Percentiles rank a stretch among this genome's conserved stretches.
Evolutionary conservation across 139 green algal species (phyloP).

Genomic region (Chlorella sp.): DNA sequence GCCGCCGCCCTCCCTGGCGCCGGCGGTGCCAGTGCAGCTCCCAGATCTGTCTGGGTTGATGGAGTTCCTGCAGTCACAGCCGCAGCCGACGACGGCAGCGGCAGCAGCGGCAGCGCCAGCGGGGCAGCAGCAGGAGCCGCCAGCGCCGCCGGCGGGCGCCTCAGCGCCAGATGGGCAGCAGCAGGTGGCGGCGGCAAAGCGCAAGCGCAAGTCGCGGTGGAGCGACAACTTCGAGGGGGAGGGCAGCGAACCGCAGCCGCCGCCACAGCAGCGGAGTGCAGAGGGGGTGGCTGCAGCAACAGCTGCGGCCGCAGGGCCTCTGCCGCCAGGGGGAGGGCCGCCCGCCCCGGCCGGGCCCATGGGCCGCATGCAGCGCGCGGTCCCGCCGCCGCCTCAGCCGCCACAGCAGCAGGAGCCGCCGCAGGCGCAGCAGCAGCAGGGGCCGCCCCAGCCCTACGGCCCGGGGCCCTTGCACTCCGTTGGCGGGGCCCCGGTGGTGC

Average conservation of each 20-base stretch:
- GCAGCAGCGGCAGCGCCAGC: not conserved
- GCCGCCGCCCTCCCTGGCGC: not conserved
- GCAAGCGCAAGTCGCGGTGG: not conserved
- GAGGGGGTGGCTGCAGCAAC: not conserved
- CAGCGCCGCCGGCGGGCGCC: too few relatives aligned
- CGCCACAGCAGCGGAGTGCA: not conserved
- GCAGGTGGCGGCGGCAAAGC: not conserved
- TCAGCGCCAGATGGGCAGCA: not conserved
- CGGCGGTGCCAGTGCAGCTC: not conserved
- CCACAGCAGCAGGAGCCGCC: not conserved
- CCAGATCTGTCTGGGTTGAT: not conserved
- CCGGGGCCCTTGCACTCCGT: too few relatives aligned
- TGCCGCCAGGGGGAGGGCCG: too few relatives aligned
- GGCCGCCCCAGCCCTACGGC: too few relatives aligned
- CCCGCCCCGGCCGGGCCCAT: not conserved
- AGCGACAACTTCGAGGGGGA: not conserved
- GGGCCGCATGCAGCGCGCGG: not conserved
- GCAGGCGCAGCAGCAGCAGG: not conserved
- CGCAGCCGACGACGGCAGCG: not conserved
- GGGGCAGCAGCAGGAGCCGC: conserved; percentile 13
- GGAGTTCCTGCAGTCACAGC: not conserved
- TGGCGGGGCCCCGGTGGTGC: too few relatives aligned
- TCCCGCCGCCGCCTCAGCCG: not conserved
- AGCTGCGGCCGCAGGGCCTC: too few relatives aligned
- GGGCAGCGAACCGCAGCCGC: not conserved